Conservation (phyloP, 345 rosid genomes). For the Capsella bursapastoris region DNA sequence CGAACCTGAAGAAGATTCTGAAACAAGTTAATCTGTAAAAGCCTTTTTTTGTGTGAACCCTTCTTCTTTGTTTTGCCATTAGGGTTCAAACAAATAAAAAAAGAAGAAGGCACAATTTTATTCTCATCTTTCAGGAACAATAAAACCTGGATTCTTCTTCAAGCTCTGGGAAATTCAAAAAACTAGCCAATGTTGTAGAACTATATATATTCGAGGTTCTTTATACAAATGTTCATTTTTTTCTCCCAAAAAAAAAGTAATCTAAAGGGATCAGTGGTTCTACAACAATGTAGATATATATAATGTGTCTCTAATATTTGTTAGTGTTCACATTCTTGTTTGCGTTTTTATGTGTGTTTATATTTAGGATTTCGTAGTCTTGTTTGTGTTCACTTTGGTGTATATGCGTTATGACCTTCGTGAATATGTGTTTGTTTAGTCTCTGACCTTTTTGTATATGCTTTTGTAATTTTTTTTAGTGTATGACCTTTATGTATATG, state of each 20-base stretch:
- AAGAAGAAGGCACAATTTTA: slow-evolving; percentile 23
- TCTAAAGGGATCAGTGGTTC: neutral
- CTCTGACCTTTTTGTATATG: too few relatives aligned
- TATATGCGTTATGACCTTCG: too few relatives aligned
- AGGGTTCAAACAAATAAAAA: slow-evolving; percentile 40
- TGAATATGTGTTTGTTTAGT: too few relatives aligned
- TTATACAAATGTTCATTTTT: slow-evolving; percentile 23
- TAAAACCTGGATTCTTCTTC: slow-evolving; percentile 33
- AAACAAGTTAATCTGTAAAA: slow-evolving; percentile 32
- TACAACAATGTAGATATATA: too few relatives aligned
- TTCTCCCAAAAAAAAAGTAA: neutral
- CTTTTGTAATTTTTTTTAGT: too few relatives aligned
- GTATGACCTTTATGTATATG: too few relatives aligned
- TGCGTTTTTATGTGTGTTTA: too few relatives aligned
- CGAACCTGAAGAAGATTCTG: slow-evolving; percentile 40
- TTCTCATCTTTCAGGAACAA: slow-evolving; percentile 25
- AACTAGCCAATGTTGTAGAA: slow-evolving; percentile 44
- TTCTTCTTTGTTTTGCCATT: slow-evolving; percentile 37
- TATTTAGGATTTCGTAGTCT: too few relatives aligned
- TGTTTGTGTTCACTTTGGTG: too few relatives aligned
- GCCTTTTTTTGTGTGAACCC: neutral
- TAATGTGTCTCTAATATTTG: too few relatives aligned
- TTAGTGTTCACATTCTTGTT: too few relatives aligned
- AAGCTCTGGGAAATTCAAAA: neutral
- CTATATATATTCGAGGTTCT: slow-evolving; percentile 30